Evolutionary conservation across 1,284 basidiomycete genomes (phyloP).

Genomic region (Malassezia slooffiae): DNA sequence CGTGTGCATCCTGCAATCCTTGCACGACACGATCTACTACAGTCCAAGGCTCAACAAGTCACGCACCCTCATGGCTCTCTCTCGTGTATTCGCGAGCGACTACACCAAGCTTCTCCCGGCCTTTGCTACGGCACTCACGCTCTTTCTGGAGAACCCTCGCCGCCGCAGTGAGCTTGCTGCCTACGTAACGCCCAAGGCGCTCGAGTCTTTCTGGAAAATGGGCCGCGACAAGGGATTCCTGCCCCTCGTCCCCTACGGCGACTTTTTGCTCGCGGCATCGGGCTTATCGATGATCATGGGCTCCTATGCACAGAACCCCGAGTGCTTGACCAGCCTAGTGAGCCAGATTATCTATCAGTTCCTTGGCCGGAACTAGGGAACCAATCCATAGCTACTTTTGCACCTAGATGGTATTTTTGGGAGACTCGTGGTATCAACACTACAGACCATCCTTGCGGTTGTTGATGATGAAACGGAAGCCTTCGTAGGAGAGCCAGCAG

Average conservation of each 20-base stretch:
- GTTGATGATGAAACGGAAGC: slow-evolving; percentile 43
- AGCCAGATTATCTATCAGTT: slow-evolving; percentile 72
- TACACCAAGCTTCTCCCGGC: slow-evolving; percentile 60
- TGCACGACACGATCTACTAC: slow-evolving; percentile 48
- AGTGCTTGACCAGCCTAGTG: slow-evolving; percentile 75
- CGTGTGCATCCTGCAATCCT: slow-evolving; percentile 63
- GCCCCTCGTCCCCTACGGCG: slow-evolving; percentile 58
- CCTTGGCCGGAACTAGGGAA: slow-evolving; percentile 28
- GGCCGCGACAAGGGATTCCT: slow-evolving; percentile 66
- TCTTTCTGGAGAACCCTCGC: slow-evolving; percentile 76
- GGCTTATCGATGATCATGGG: slow-evolving; percentile 89
- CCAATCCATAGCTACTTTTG: background rate
- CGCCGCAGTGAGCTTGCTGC: slow-evolving; percentile 76
- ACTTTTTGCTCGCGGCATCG: slow-evolving; percentile 56
- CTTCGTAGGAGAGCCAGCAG: slow-evolving; percentile 64
- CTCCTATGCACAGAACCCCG: slow-evolving; percentile 69
- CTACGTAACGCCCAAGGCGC: slow-evolving; percentile 83
- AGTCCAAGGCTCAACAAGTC: slow-evolving; percentile 6
- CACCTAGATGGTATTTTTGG: background rate
- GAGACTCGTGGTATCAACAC: background rate
- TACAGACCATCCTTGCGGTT: slow-evolving; percentile 13
- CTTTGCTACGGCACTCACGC: slow-evolving; percentile 62
- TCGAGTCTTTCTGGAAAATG: slow-evolving; percentile 60
- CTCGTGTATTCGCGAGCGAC: slow-evolving; percentile 30
- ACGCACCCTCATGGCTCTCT: background rate